Evolutionary conservation across 192 early-diverging fungal species (phyloP), one percentile per base, ranked within the genome.

Genomic region (Coemansia sp.): DNA sequence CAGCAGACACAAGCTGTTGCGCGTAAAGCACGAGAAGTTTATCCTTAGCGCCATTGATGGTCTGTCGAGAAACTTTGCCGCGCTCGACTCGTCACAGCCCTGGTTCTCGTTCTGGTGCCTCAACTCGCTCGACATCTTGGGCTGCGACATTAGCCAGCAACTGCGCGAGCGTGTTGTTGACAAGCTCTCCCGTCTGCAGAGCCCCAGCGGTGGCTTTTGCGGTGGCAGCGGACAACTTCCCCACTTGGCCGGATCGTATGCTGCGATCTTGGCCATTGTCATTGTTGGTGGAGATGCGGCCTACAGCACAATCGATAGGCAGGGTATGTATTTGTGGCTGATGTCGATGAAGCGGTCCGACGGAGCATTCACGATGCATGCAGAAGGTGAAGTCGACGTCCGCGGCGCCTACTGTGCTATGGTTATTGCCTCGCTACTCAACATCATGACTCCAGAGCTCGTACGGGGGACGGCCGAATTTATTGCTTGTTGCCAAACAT

Each of bases 81-180:
- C 73, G 0, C 81, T 94, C 24, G 96, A 98, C 70, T 89, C 96
- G 11, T 87, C 85, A 55, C 87, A 87, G 62, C 93, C 94, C 21
- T 98, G 96, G 96, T 71, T 98, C 22, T 77, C 88, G 8, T 95
- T 91, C 58, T 98, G 96, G 96, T 87, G 88, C 22, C 60, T 93
- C 37, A 93, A 96, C 56, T 80, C 91, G 2, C 81, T 96, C 8
- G 90, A 88, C 70, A 75, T 98, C 2, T 60, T 98, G 44, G 88
- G 83, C 15, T 59, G 78, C 35, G 63, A 63, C 4, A 73, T 93
- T 33, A 69, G 85, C 26, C 52, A 62, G 4, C 66, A 64, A 18
- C 46, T 86, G 12, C 81, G 83, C 5, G 33, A 68, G 14, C 70
- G 84, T 69, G 83, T 62, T 3, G 18, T 70, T 8, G 67, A 62